Base-by-base conservation (phyloP, 192 early-diverging fungal species). In the Backusella tuberculispora region DNA sequence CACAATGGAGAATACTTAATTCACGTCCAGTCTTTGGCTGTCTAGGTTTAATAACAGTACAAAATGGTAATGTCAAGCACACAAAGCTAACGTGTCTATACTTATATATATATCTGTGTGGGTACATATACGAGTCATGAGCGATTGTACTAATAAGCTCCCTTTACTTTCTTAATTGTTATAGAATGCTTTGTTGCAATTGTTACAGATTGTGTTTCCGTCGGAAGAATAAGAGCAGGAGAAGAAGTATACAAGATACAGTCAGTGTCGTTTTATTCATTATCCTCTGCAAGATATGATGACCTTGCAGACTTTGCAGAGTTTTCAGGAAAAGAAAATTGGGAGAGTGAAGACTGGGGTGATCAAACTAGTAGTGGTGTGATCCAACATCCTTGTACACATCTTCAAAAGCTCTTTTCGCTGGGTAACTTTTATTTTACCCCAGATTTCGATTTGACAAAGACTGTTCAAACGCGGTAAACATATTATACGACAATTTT, bases 351-450 rank as follows among this genome's bases (percentile, higher is more conserved):
- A 1, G 85, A 87, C 34, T 77, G 71, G 66, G 83, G 81, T 10
- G 83, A 84, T 9, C 14, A 42, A 12, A 56, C 47, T 76, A 82
- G 76, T 76, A 46, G 75, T 76, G 26, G 15, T 46, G 45, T 24
- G 1, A 66, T 86, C 41, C 53, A 84, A 38, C 95, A 97, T 80
- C 96, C 96, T 5, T 96, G 95, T 74, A 64, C 81, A 13, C 81
- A 86, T 21, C 84, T 99, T 42, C 86, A 88, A 67, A 90, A 93
- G 71, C 88, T 97, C 40, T 83, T 99, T n/a, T 91, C 89, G 50
- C 89, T 88, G 71, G 96, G 96, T 19, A 91, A 90, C 4, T 99
- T 99, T 78, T 99, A 94, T 82, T 99, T 96, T 80, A 92, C 94
- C 2, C 90, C 93, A 0, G 88, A 88, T 50, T 92, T 93, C 69